Evolutionary conservation across 176 grass and related monocot species (phyloP).

Genomic region (Oryza glaberrima): DNA sequence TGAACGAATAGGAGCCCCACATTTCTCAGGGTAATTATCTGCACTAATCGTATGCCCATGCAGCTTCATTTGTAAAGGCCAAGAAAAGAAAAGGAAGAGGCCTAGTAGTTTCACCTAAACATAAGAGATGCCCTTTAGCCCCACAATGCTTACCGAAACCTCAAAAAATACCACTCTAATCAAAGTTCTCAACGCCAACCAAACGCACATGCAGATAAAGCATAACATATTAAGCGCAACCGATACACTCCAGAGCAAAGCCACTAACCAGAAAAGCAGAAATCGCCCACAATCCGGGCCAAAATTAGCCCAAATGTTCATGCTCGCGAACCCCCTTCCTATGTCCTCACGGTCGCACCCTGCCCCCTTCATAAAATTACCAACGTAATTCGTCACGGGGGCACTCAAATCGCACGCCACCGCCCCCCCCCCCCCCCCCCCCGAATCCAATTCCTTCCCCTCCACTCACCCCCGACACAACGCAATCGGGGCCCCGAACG

Average conservation of each 20-base stretch:
- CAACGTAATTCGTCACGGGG: constrained; percentile 30
- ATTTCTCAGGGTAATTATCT: constrained; percentile 39
- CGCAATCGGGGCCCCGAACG: constrained; percentile 6
- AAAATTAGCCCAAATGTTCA: constrained; percentile 22
- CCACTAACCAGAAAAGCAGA: constrained; percentile 17
- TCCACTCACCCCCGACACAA: constrained; percentile 13
- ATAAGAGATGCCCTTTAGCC: constrained; percentile 1
- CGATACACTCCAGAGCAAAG: constrained; percentile 17
- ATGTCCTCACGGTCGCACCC: constrained; percentile 3
- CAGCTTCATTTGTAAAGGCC: background rate
- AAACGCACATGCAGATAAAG: constrained; percentile 35
- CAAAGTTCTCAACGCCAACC: constrained; percentile 29
- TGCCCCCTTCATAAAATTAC: background rate
- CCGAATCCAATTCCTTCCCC: constrained; percentile 43
- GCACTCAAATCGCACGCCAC: constrained; percentile 44
- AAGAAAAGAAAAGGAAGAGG: background rate
- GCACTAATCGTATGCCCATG: background rate
- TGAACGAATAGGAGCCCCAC: constrained; percentile 27
- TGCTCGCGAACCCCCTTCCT: background rate
- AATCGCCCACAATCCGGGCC: constrained; percentile 1
- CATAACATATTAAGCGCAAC: constrained; percentile 13
- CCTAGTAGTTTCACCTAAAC: constrained; percentile 1
- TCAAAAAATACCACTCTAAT: constrained; percentile 2
- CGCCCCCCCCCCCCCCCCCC: background rate
- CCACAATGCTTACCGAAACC: constrained; percentile 30